Percentiles rank a stretch among this genome's conserved stretches.
Conservation (phyloP, 768 basidiomycete species). For the Lactarius tabidus region DNA sequence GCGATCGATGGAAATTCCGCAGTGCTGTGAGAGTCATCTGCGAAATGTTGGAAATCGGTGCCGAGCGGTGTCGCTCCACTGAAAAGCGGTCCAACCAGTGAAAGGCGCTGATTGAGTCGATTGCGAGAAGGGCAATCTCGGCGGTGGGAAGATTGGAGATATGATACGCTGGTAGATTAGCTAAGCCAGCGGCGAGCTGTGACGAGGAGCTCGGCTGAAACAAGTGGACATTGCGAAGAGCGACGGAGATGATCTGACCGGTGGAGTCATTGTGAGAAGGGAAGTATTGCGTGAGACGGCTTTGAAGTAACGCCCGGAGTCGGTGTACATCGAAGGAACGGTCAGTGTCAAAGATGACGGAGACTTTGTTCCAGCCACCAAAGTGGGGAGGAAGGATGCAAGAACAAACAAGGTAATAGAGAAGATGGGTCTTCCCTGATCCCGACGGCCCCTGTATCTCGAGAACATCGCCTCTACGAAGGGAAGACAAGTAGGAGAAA, state of each 20-base stretch:
- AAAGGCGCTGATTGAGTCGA: constrained; percentile 75
- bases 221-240: constrained; percentile 57
- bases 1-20: constrained; percentile 43
- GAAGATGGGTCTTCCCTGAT: constrained; percentile 76
- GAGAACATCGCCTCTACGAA: constrained; percentile 58
- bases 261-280: constrained; percentile 10
- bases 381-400: constrained; percentile 50
- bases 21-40: constrained; percentile 46
- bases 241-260: constrained; percentile 33
- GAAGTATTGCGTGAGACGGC: constrained; percentile 40
- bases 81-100: constrained; percentile 74
- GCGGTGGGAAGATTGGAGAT: constrained; percentile 42
- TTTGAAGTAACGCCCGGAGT: constrained; percentile 48
- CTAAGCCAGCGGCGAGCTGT: constrained; percentile 66
- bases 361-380: constrained; percentile 61
- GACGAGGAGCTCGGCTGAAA: constrained; percentile 64
- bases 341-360: constrained; percentile 69
- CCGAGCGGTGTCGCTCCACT: constrained; percentile 42
- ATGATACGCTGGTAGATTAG: constrained; percentile 54
- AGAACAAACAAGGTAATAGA: constrained; percentile 58
- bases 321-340: constrained; percentile 55
- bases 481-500: constrained; percentile 29
- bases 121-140: constrained; percentile 60
- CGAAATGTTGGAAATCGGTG: constrained; percentile 36
- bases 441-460: constrained; percentile 73